Base-by-base conservation (phyloP, 352 stramenopile genomes). In the Phytophthora palmivora region DNA sequence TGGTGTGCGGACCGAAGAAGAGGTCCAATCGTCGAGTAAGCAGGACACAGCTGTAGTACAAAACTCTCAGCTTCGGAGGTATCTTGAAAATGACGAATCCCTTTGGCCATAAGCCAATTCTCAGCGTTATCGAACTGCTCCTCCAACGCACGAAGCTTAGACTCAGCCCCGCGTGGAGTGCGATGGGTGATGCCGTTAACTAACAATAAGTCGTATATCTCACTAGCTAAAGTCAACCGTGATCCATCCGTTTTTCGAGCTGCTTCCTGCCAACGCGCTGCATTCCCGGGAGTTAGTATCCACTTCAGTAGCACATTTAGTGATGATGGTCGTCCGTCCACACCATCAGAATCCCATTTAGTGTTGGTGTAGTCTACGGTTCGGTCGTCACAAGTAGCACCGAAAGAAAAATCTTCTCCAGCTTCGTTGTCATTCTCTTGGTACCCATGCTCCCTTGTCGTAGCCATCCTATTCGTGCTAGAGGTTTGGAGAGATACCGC, bases 121-220 rank as follows among this genome's bases (percentile, higher is more conserved):
- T 54, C 48, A 34, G 33, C 58, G 33, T 60, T 61, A 8, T 66
- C 49, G 14, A 61, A 66, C 11, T 66, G 58, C 4, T 48, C 14
- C 21, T 67, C 49, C 30, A 64, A 47, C 14, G 32, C 16, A 33
- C 33, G 34, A 36, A 66, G 41, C 24, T 54, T 66, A 33, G 24
- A n/a, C 16, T 37, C 49, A 9, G 38, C 33, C 11, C 48, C 26
- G 18, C 41, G 12, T 34, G 4, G 32, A 2, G 48, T 49, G 11
- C 52, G 51, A 49, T 67, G 19, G 0, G 24, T 38, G 30, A 67
- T 63, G 26, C 37, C 59, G 12, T 53, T 30, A 7, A 16, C 16
- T 21, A 58, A 10, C 22, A 68, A 10, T 30, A 63, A 26, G 34
- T 58, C 43, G 24, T 53, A 63, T 24, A 68, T 46, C 32, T 68